These are phyloP conservation scores for Amanita pseudoporphyria DNA, from an alignment of 768 basidiomycete species.

Conservation along the genomic window DNA sequence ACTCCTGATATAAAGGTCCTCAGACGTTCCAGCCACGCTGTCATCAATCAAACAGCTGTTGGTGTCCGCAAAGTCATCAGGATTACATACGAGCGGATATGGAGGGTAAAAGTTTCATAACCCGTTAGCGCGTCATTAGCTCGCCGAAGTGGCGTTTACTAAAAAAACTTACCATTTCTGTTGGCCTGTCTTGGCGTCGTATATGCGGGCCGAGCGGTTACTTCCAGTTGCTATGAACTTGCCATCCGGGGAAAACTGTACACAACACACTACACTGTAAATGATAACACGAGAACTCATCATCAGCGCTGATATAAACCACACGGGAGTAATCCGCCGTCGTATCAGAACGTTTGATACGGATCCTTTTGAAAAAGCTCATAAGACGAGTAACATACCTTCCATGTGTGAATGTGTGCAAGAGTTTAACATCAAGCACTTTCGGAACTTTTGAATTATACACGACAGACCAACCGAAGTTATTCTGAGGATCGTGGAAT, in stretches of 20 bases:
- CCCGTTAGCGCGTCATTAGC: not conserved
- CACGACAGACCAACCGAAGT: conserved; percentile 72
- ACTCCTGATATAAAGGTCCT: conserved; percentile 88
- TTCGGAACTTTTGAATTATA: conserved; percentile 73
- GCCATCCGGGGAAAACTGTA: conserved; percentile 90
- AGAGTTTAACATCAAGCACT: conserved; percentile 60
- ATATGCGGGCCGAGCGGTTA: conserved; percentile 91
- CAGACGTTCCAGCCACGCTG: conserved; percentile 59
- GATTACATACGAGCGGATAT: not conserved
- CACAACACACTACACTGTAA: conserved; percentile 66
- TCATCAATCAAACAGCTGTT: conserved; percentile 49
- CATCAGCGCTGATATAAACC: not conserved
- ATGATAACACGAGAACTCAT: not conserved
- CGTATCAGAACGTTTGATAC: not conserved
- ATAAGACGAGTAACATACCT: conserved; percentile 35
- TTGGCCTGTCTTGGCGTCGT: conserved; percentile 79
- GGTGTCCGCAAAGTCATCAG: conserved; percentile 25
- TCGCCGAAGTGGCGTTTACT: not conserved
- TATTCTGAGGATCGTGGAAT: not conserved
- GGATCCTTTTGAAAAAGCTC: not conserved
- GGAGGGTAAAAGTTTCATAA: conserved; percentile 1
- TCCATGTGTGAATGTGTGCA: conserved; percentile 77
- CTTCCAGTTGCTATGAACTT: conserved; percentile 88
- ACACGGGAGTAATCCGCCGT: not conserved
- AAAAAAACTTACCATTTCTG: conserved; percentile 64